Conservation (phyloP, 2,329 filamentous ascomycete species). For the Cordyceps pruinosa region DNA sequence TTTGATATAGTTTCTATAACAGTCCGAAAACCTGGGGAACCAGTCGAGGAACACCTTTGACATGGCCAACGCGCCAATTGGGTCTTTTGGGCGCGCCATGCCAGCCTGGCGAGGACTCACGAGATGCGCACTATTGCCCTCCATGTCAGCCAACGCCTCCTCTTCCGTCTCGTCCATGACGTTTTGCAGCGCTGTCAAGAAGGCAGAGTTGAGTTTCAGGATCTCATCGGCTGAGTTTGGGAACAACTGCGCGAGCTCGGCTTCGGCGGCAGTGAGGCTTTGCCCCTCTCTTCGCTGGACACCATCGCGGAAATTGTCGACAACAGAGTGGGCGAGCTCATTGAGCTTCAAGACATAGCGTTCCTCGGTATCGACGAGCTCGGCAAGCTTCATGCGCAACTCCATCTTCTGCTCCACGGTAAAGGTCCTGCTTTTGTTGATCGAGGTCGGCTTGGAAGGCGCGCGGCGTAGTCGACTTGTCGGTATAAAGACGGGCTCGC, state of each 20-base stretch:
- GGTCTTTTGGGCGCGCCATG: conserved; percentile 52
- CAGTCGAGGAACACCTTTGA: conserved; percentile 79
- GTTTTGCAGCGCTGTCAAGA: conserved; percentile 67
- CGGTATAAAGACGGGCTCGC: conserved; percentile 78
- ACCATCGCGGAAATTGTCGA: conserved; percentile 69
- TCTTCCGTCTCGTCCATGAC: conserved; percentile 80
- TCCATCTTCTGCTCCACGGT: conserved; percentile 75
- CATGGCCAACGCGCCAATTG: conserved; percentile 70
- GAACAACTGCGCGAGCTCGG: conserved; percentile 71
- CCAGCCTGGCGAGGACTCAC: conserved; percentile 38
- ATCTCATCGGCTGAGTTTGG: conserved; percentile 75
- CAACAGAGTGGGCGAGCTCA: conserved; percentile 74
- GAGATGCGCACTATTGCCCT: conserved; percentile 41
- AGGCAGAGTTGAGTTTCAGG: conserved; percentile 71
- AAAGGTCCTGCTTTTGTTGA: conserved; percentile 73
- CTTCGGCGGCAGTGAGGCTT: conserved; percentile 64
- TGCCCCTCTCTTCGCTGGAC: conserved; percentile 50
- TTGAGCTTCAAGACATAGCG: conserved; percentile 85
- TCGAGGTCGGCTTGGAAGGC: conserved; percentile 75
- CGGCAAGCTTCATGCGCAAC: conserved; percentile 79
- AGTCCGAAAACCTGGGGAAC: conserved; percentile 87
- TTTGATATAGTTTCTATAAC: conserved; percentile 88
- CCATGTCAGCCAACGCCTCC: conserved; percentile 69
- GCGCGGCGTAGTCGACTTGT: conserved; percentile 78
- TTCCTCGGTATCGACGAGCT: conserved; percentile 88